Evolutionary conservation across 2,329 filamentous ascomycete genomes (phyloP).

Genomic region (Cercospora zeae-maydis): DNA sequence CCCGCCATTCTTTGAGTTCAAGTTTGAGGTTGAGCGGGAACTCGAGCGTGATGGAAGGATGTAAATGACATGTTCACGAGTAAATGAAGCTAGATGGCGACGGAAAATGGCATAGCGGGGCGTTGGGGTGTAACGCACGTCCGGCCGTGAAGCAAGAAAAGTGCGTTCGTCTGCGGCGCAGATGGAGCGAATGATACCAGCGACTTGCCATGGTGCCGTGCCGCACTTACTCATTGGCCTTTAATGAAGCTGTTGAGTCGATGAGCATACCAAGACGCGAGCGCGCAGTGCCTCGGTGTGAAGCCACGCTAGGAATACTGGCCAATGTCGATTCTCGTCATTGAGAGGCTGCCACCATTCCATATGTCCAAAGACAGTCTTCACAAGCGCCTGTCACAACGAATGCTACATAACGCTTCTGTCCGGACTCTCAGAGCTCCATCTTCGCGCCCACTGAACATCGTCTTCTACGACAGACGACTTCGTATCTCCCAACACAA

Average conservation of each 20-base stretch:
- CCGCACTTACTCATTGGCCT: background rate
- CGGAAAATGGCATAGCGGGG: conserved; percentile 42
- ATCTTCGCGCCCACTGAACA: background rate
- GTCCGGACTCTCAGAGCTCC: background rate
- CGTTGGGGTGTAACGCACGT: conserved; percentile 31
- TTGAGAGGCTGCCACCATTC: background rate
- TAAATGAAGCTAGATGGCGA: conserved; percentile 15
- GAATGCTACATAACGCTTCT: background rate
- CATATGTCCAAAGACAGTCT: background rate
- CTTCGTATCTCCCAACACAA: background rate
- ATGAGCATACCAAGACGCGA: background rate
- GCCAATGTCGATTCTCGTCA: background rate
- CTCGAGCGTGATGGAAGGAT: conserved; percentile 34
- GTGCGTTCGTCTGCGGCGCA: background rate
- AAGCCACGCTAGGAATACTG: too few species aligned
- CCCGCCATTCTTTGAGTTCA: conserved; percentile 97
- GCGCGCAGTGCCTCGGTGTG: background rate
- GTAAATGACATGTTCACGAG: conserved; percentile 18
- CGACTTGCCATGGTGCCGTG: background rate
- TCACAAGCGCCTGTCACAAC: background rate
- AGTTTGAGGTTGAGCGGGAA: conserved; percentile 97
- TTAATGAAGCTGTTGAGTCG: background rate
- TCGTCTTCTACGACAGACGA: background rate
- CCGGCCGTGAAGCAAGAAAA: background rate
- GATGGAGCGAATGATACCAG: background rate